A percentile compares a stretch with the other conserved stretches of the same genome.
Conservation (phyloP, 192 early-diverging fungal genomes). For the Entophlyctis luteolus region DNA sequence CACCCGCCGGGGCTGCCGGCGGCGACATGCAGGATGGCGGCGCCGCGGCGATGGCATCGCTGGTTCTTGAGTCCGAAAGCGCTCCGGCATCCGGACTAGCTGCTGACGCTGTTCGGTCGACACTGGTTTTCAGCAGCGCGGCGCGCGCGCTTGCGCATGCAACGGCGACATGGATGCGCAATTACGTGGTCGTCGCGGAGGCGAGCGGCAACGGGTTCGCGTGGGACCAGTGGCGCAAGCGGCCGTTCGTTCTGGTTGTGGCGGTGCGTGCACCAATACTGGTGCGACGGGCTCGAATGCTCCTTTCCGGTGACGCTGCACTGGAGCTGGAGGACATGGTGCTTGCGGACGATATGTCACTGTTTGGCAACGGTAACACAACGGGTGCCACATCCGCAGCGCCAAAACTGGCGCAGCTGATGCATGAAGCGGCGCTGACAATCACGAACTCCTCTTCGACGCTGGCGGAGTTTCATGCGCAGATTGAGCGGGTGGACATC, state of each 20-base stretch:
- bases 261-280: slow-evolving; percentile 77
- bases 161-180: slow-evolving; percentile 68
- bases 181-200: slow-evolving; percentile 34
- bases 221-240: slow-evolving; percentile 61
- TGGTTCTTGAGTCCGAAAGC: background rate
- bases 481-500: slow-evolving; percentile 41
- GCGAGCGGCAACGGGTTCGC: slow-evolving; percentile 53
- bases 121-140: slow-evolving; percentile 47
- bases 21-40: background rate
- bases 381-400: no score
- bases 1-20: background rate
- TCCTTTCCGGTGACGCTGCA: slow-evolving; percentile 7
- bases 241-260: slow-evolving; percentile 74
- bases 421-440: slow-evolving; percentile 52
- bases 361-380: no score
- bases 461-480: slow-evolving; percentile 37
- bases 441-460: slow-evolving; percentile 55
- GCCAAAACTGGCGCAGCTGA: slow-evolving; percentile 3
- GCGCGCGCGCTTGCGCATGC: slow-evolving; percentile 63
- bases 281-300: no score
- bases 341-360: slow-evolving; percentile 4
- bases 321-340: slow-evolving; percentile 20
- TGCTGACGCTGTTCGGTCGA: background rate
- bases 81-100: background rate
- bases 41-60: background rate